These are phyloP conservation scores for Fusarium sp. DNA, from an alignment of 2,329 filamentous ascomycete species.

Conservation along the genomic window DNA sequence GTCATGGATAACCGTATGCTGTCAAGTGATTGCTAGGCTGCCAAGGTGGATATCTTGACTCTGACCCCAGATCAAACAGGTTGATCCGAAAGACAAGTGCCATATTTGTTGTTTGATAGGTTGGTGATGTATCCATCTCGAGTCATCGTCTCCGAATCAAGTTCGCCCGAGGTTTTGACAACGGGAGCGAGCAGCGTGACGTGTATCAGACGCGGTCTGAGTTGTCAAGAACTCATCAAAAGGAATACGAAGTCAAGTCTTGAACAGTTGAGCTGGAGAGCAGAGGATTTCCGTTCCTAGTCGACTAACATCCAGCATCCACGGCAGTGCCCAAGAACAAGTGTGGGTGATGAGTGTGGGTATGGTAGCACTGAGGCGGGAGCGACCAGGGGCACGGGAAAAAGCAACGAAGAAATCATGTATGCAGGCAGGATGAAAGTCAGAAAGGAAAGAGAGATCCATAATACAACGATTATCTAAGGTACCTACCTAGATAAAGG, in stretches of 20 bases:
- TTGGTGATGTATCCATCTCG: conserved; percentile 10
- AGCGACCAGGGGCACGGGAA: conserved; percentile 40
- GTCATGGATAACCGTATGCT: conserved; percentile 5
- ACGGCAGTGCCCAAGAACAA: background rate
- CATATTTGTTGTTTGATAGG: conserved; percentile 1
- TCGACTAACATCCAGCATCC: too few species aligned
- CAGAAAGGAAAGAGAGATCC: conserved; percentile 37
- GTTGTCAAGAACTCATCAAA: conserved; percentile 18
- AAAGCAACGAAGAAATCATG: conserved; percentile 47
- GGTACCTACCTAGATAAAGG: background rate
- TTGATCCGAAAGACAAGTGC: conserved; percentile 23
- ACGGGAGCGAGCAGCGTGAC: conserved; percentile 30
- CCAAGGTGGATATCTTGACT: conserved; percentile 6
- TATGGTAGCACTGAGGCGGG: conserved; percentile 37
- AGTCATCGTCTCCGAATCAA: conserved; percentile 4
- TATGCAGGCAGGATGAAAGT: conserved; percentile 37
- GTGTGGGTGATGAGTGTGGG: conserved; percentile 31
- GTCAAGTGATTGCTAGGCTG: background rate
- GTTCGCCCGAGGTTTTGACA: conserved; percentile 11
- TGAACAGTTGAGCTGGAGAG: conserved; percentile 1
- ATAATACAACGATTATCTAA: conserved; percentile 4
- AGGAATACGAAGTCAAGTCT: conserved; percentile 4
- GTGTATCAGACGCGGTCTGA: conserved; percentile 31
- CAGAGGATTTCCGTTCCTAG: background rate
- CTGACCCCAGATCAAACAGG: conserved; percentile 8